Evolutionary conservation across 495 filamentous ascomycete species (phyloP).

Genomic region (Penicillium soppii): DNA sequence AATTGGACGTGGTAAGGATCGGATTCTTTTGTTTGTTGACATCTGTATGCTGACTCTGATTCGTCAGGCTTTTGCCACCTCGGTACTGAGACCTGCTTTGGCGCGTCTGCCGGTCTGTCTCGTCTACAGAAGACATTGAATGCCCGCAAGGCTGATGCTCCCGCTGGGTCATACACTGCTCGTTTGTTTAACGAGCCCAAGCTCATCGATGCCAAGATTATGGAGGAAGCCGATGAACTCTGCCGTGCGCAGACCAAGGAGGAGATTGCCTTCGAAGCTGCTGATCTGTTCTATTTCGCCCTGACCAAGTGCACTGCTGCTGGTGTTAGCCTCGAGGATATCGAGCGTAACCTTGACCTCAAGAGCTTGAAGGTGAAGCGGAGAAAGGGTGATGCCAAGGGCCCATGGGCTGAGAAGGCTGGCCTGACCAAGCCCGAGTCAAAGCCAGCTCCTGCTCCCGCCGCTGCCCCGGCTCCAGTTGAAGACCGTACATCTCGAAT

Average conservation of each 20-base stretch:
- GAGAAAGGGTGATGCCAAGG: conserved; percentile 90
- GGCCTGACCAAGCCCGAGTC: conserved; percentile 52
- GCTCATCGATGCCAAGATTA: conserved; percentile 89
- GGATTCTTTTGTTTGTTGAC: neutral
- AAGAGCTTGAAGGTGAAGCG: conserved; percentile 94
- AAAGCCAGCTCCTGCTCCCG: conserved; percentile 41
- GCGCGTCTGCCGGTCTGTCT: conserved; percentile 74
- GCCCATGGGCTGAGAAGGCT: conserved; percentile 79
- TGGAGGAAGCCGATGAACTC: conserved; percentile 95
- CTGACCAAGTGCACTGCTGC: conserved; percentile 80
- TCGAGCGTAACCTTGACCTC: conserved; percentile 87
- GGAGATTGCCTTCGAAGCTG: conserved; percentile 89
- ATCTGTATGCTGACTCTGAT: conserved; percentile 19
- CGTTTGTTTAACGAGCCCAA: conserved; percentile 88
- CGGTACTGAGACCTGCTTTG: conserved; percentile 88
- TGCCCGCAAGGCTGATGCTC: conserved; percentile 75
- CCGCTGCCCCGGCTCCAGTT: conserved; percentile 40
- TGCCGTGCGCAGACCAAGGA: conserved; percentile 79
- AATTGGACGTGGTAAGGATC: conserved; percentile 63
- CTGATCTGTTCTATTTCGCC: conserved; percentile 94
- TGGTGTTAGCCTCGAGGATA: conserved; percentile 80
- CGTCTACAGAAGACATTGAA: conserved; percentile 82
- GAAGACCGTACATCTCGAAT: conserved; percentile 63
- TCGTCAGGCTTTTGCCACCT: conserved; percentile 87
- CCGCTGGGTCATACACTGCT: conserved; percentile 88